A percentile compares a stretch with the other conserved stretches of the same genome.
phyloP scores from a whole-genome alignment of 2,329 filamentous ascomycete genomes.

The Alternaria ethzedia region DNA sequence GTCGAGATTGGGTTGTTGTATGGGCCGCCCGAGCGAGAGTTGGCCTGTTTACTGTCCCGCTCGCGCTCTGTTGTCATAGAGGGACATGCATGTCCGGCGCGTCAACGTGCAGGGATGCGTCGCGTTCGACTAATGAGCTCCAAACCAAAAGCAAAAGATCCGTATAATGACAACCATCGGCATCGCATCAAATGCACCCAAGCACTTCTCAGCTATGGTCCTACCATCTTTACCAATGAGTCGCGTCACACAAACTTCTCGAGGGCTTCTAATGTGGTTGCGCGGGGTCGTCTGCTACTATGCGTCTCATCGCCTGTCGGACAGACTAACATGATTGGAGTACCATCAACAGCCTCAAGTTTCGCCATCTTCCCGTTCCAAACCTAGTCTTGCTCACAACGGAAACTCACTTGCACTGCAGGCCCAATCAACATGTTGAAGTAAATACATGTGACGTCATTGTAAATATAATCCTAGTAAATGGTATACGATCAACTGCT shows the following conservation, averaged over 20 bases:
- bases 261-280: not conserved
- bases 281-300: constrained; percentile 11
- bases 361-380: constrained; percentile 1
- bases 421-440: not conserved
- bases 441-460: constrained; percentile 5
- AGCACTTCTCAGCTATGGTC: not conserved
- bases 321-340: constrained; percentile 14
- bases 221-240: not conserved
- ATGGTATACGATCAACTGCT: constrained; percentile 3
- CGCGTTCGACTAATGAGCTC: constrained; percentile 12
- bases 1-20: not conserved
- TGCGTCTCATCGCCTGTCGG: constrained; percentile 13
- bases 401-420: not conserved
- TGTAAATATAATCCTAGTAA: not conserved
- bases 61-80: constrained; percentile 24
- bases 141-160: constrained; percentile 1
- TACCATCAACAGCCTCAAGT: constrained; percentile 5
- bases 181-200: not conserved
- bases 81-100: constrained; percentile 25
- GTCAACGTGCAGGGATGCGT: constrained; percentile 23
- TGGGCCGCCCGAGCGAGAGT: not conserved
- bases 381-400: not conserved
- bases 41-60: constrained; percentile 16
- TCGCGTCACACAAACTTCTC: not conserved
- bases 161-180: not conserved